Evolutionary conservation across 2,329 filamentous ascomycete genomes (phyloP).

Genomic region (Graphilbum ipis-grandicollis): DNA sequence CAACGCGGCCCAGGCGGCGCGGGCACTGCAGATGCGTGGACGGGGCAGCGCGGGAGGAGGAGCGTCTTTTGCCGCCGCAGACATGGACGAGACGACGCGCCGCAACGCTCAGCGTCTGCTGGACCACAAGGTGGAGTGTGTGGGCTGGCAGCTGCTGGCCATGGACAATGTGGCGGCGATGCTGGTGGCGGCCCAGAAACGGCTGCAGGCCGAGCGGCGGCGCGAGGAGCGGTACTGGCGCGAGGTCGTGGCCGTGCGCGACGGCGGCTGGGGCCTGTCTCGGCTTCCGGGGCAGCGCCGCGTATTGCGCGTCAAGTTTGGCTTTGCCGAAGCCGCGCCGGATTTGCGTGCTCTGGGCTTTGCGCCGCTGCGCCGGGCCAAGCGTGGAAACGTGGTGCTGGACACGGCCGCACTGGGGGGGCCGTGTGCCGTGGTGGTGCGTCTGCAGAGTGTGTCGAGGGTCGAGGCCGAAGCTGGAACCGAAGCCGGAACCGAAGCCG

Average conservation of each 20-base stretch:
- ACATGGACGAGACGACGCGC: slow-evolving; percentile 17
- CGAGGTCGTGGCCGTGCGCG: slow-evolving; percentile 63
- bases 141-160: slow-evolving; percentile 64
- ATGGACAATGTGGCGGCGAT: slow-evolving; percentile 60
- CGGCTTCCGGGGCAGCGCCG: slow-evolving; percentile 56
- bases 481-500: slow-evolving; percentile 8
- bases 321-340: slow-evolving; percentile 57
- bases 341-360: slow-evolving; percentile 55
- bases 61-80: background rate
- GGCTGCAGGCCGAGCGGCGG: slow-evolving; percentile 60
- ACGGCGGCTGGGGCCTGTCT: slow-evolving; percentile 75
- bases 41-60: slow-evolving; percentile 2
- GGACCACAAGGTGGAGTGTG: slow-evolving; percentile 37
- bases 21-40: no score
- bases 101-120: slow-evolving; percentile 21
- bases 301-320: slow-evolving; percentile 72
- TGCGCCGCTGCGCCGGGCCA: slow-evolving; percentile 57
- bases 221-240: slow-evolving; percentile 81
- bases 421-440: slow-evolving; percentile 14
- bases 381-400: slow-evolving; percentile 58
- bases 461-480: background rate
- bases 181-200: slow-evolving; percentile 51
- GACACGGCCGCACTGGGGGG: slow-evolving; percentile 40
- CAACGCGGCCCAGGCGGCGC: slow-evolving; percentile 34
- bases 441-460: background rate